These are phyloP conservation scores for Torulaspora microellipsoides DNA, from an alignment of 805 yeast species.

Conservation along the genomic window DNA sequence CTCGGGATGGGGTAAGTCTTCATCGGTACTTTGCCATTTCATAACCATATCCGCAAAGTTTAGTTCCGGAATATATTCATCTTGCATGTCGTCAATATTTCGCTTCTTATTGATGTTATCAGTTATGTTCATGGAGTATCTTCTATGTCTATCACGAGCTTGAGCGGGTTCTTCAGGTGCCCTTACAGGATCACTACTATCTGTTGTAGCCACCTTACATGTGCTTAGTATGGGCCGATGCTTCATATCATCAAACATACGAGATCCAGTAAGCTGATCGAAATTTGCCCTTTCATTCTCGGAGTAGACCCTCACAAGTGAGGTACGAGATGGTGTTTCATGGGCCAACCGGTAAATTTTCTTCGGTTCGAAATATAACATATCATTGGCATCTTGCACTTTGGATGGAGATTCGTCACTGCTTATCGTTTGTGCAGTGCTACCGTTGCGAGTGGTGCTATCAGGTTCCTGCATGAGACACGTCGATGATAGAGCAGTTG, in stretches of 20 bases:
- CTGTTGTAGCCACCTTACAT: constrained; percentile 1
- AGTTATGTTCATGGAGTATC: constrained; percentile 2
- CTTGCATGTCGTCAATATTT: constrained; percentile 49
- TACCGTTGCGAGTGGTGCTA: not conserved
- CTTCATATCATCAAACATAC: constrained; percentile 49
- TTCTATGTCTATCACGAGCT: constrained; percentile 5
- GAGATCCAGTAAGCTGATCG: constrained; percentile 49
- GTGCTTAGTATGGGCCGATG: constrained; percentile 40
- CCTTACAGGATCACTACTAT: not conserved
- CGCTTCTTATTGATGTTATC: constrained; percentile 3
- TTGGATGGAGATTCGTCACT: too few species aligned
- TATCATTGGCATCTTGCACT: constrained; percentile 2
- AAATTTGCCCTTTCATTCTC: constrained; percentile 62
- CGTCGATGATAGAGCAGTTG: not conserved
- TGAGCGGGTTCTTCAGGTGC: too few species aligned
- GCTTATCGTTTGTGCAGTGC: too few species aligned
- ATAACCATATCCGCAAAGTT: constrained; percentile 48
- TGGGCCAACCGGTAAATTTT: constrained; percentile 23
- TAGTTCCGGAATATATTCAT: constrained; percentile 72
- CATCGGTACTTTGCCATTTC: constrained; percentile 40
- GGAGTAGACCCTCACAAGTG: constrained; percentile 53
- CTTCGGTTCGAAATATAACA: constrained; percentile 22
- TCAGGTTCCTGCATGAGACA: not conserved
- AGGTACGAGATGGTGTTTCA: constrained; percentile 22
- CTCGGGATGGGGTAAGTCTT: not conserved